Evolutionary conservation across 2,329 filamentous ascomycete species (phyloP), one percentile per base, ranked within the genome.

Genomic region (Esteya vermicola): DNA sequence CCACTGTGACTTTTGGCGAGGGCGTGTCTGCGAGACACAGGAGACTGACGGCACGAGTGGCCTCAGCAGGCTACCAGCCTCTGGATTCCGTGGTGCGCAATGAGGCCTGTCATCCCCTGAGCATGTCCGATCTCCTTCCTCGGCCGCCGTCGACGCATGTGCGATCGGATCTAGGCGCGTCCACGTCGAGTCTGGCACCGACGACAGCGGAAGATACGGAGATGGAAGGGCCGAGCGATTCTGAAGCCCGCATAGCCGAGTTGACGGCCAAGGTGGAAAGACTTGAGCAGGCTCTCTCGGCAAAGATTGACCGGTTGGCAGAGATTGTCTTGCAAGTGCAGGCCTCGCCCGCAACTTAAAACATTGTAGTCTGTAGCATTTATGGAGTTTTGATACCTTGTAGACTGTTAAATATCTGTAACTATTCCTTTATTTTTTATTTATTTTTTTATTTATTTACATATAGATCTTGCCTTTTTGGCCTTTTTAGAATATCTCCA

Each of bases 301-400:
- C 54, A 35, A 77, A 76, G 60, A 74, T 79, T 48, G 71, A 76
- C 47, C 65, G 65, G 41, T 57, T 78, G 46, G 74, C 72, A 0
- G 59, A 65, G 18, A 51, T 70, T 36, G 58, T 78, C 2, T 55
- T 75, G 51, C 71, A 74, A 49, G 23, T 45, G 41, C 39, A 47
- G 27, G 25, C 23, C 2, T 32, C 33, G 2, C 28, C n/a, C n/a
- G n/a, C n/a, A n/a, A n/a, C n/a, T n/a, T n/a, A n/a, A n/a, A n/a
- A n/a, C n/a, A n/a, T n/a, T n/a, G n/a, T n/a, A n/a, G n/a, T n/a
- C n/a, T n/a, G n/a, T n/a, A n/a, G n/a, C n/a, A n/a, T n/a, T n/a
- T n/a, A n/a, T n/a, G n/a, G n/a, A n/a, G n/a, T n/a, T n/a, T n/a
- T n/a, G n/a, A n/a, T n/a, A n/a, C n/a, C n/a, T n/a, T n/a, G n/a